Evolutionary conservation across 2,329 filamentous ascomycete genomes (phyloP).

Genomic region (Chaetoscypha palmicola): DNA sequence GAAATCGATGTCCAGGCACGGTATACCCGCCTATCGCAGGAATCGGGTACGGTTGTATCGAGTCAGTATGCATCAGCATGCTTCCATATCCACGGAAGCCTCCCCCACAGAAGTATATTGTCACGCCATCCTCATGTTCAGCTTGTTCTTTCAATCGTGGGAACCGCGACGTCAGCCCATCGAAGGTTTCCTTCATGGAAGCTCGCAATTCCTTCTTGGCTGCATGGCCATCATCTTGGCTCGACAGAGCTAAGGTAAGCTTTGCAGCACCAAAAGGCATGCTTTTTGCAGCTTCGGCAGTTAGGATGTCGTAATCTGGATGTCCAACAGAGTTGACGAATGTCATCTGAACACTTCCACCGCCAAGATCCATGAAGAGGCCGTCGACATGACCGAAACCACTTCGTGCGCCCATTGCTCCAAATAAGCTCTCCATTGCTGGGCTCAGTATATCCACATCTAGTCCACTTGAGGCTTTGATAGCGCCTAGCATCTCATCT

Average conservation of each 20-base stretch:
- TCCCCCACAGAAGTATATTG: conserved; percentile 80
- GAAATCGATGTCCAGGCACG: conserved; percentile 55
- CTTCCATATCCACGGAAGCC: conserved; percentile 89
- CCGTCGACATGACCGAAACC: conserved; percentile 64
- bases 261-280: conserved; percentile 56
- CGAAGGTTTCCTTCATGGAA: conserved; percentile 55
- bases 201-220: conserved; percentile 40
- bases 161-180: conserved; percentile 42
- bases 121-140: conserved; percentile 41
- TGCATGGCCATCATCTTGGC: conserved; percentile 36
- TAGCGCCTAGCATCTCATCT: conserved; percentile 56
- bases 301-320: conserved; percentile 42
- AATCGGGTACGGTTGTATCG: conserved; percentile 72
- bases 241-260: conserved; percentile 43
- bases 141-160: conserved; percentile 43
- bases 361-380: conserved; percentile 80
- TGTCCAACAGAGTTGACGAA: conserved; percentile 46
- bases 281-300: conserved; percentile 48
- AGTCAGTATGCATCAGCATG: conserved; percentile 73
- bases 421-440: conserved; percentile 73
- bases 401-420: conserved; percentile 76
- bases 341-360: conserved; percentile 60
- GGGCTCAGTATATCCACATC: conserved; percentile 67
- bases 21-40: conserved; percentile 75
- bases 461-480: conserved; percentile 58